A percentile compares a stretch with the other conserved stretches of the same genome.
Conservation (phyloP, 352 stramenopile genomes). For the Globisporangium sylvaticum region DNA sequence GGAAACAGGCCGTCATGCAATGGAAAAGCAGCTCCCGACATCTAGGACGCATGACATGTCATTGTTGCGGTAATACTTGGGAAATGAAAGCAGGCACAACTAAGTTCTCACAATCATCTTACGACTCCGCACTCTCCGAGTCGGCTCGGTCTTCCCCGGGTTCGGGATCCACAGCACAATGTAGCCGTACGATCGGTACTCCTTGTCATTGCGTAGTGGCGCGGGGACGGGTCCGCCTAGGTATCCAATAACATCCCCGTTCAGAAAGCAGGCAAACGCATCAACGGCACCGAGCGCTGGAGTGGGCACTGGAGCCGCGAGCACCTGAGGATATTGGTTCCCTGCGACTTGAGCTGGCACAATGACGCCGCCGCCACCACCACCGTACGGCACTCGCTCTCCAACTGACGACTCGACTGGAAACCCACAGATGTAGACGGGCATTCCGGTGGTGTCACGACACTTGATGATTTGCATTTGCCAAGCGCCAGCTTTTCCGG, state of each 20-base stretch:
- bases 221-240: neutral
- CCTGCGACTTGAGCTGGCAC: neutral
- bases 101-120: neutral
- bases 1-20: too few relatives aligned
- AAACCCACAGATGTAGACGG: neutral
- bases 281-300: neutral
- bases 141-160: neutral
- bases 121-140: neutral
- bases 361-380: neutral
- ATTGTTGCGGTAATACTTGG: neutral
- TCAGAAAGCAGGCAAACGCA: neutral
- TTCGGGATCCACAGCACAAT: neutral
- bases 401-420: neutral
- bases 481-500: too few relatives aligned
- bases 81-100: neutral
- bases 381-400: neutral
- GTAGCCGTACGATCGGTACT: neutral
- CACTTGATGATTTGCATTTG: neutral
- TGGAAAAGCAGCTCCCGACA: too few relatives aligned
- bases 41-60: neutral
- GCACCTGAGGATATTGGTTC: neutral
- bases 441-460: neutral
- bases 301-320: neutral
- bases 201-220: neutral
- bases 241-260: neutral